Percentiles rank a stretch among this genome's conserved stretches.
Evolutionary conservation across 2,329 filamentous ascomycete genomes (phyloP).

Genomic region (Rhexocercosporidium sp.): DNA sequence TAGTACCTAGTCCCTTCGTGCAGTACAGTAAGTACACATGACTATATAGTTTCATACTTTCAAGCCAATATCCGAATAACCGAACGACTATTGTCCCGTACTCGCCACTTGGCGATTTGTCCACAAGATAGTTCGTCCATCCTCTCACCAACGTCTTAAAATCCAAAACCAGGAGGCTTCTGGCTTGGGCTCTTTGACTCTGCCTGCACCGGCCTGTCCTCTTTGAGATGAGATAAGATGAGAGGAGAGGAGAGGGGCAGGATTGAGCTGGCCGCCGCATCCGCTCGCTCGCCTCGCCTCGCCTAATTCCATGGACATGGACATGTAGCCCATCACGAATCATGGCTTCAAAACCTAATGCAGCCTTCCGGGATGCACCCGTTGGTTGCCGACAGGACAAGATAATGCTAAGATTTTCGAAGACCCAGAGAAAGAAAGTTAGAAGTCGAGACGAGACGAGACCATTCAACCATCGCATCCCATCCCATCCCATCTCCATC

Average conservation of each 20-base stretch:
- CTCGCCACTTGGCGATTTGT: background rate
- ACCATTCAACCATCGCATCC: background rate
- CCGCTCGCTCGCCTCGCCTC: slow-evolving; percentile 1
- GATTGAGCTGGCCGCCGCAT: background rate
- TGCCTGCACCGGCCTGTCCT: background rate
- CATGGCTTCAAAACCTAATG: background rate
- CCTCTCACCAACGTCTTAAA: background rate
- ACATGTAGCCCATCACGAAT: slow-evolving; percentile 1
- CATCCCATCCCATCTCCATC: too few relatives aligned
- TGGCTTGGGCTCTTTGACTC: background rate
- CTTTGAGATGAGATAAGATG: background rate
- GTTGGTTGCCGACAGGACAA: background rate
- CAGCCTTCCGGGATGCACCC: slow-evolving; percentile 3
- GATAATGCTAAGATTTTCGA: background rate
- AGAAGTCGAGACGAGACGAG: background rate
- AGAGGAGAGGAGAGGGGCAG: background rate
- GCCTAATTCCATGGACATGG: background rate
- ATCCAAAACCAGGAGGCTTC: background rate
- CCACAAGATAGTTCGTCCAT: background rate
- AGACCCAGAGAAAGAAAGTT: slow-evolving; percentile 3
- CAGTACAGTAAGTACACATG: too few relatives aligned
- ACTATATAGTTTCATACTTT: background rate
- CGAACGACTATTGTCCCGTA: background rate
- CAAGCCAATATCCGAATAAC: background rate
- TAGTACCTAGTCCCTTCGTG: too few relatives aligned